These are phyloP conservation scores for Phytophthora capsici DNA, from an alignment of 352 stramenopile genomes.

Conservation along the genomic window DNA sequence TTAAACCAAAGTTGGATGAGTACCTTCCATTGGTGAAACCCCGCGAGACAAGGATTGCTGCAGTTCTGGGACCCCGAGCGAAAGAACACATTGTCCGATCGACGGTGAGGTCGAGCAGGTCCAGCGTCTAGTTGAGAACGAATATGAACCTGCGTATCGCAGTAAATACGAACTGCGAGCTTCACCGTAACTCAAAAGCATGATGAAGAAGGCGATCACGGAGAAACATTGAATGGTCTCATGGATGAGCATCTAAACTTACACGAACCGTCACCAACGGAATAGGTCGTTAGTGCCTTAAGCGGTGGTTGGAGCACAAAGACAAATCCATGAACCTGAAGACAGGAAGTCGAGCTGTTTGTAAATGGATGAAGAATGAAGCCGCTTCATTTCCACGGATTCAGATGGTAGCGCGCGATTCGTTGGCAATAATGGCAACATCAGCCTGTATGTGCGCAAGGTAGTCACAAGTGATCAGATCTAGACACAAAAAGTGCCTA, in stretches of 20 bases:
- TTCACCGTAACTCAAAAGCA: background rate
- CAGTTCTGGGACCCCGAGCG: constrained; percentile 11
- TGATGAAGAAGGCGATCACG: background rate
- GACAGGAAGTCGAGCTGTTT: constrained; percentile 9
- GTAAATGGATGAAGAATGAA: constrained; percentile 1
- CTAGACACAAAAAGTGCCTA: no score
- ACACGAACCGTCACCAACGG: background rate
- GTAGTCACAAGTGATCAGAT: no score
- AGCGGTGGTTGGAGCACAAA: constrained; percentile 5
- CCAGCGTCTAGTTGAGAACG: background rate
- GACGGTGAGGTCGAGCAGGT: constrained; percentile 6
- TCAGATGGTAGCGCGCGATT: constrained; percentile 14
- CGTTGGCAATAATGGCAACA: constrained; percentile 15
- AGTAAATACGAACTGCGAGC: background rate
- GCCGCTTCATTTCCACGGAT: constrained; percentile 10
- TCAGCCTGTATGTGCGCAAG: no score
- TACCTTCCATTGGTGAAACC: background rate
- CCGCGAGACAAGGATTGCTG: constrained; percentile 15
- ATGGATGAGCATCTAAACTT: constrained; percentile 5
- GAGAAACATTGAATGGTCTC: background rate
- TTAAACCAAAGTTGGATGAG: constrained; percentile 18
- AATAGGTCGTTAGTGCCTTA: constrained; percentile 1
- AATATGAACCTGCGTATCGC: constrained; percentile 7
- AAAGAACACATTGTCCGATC: background rate
- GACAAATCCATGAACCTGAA: constrained; percentile 6